Evolutionary conservation across 2,329 filamentous ascomycete genomes (phyloP).

Genomic region (Xylaria sp.): DNA sequence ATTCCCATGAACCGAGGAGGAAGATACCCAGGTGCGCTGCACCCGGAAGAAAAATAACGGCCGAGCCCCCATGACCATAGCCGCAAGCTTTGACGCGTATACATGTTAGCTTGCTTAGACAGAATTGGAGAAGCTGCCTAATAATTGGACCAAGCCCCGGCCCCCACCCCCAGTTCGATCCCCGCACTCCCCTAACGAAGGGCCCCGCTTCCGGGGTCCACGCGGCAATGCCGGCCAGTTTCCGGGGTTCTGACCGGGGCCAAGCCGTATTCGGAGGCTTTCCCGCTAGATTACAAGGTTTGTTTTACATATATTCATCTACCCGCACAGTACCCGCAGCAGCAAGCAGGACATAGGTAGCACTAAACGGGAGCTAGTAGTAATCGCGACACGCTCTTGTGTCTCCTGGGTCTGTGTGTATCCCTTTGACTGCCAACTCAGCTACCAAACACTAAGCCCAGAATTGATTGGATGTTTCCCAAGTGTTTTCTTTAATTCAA

Average conservation of each 20-base stretch:
- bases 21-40: not conserved
- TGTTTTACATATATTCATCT: not conserved
- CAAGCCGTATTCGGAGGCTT: not conserved
- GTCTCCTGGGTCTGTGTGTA: not conserved
- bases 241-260: not conserved
- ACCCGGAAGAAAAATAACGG: not conserved
- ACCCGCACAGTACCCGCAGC: too few relatives aligned
- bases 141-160: not conserved
- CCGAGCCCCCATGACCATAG: not conserved
- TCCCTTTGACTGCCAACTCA: too few relatives aligned
- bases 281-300: not conserved
- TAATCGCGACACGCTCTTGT: not conserved
- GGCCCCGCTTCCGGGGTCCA: not conserved
- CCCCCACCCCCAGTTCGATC: not conserved
- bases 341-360: not conserved
- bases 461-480: too few relatives aligned
- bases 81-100: conserved; percentile 4
- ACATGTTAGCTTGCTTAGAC: not conserved
- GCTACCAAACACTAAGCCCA: too few relatives aligned
- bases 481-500: too few relatives aligned
- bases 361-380: not conserved
- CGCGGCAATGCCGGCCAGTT: not conserved
- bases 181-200: not conserved
- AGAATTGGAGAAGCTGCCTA: not conserved
- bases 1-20: not conserved